phyloP scores from a whole-genome alignment of 2,329 filamentous ascomycete genomes.

The Teratosphaeria epicoccoides region DNA sequence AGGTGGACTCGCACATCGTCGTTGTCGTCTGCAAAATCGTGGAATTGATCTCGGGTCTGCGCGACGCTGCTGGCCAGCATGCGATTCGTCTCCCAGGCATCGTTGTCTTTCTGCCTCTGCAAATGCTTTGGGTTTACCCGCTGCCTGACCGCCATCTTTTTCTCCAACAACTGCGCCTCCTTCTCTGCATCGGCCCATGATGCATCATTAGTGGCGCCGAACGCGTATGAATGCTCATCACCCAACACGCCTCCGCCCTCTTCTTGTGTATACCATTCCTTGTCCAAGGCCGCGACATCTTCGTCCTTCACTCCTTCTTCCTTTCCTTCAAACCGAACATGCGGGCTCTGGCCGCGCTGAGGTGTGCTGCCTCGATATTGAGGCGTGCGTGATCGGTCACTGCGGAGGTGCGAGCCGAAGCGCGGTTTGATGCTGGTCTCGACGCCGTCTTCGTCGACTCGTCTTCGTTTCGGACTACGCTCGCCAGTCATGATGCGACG shows the following conservation, averaged over 20 bases:
- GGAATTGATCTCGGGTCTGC: constrained; percentile 65
- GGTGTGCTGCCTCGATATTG: constrained; percentile 18
- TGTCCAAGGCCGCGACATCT: constrained; percentile 66
- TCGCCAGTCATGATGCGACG: constrained; percentile 6
- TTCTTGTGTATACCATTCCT: constrained; percentile 87
- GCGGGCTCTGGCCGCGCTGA: constrained; percentile 30
- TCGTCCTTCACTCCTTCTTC: constrained; percentile 52
- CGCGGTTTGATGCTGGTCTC: constrained; percentile 33
- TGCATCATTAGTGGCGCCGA: constrained; percentile 58
- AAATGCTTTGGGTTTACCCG: constrained; percentile 55
- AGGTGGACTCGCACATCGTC: constrained; percentile 83
- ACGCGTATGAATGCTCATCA: constrained; percentile 87
- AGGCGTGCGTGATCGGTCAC: constrained; percentile 11
- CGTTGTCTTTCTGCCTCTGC: constrained; percentile 86
- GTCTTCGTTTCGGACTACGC: constrained; percentile 54
- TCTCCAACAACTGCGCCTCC: constrained; percentile 65
- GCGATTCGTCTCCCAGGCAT: constrained; percentile 97
- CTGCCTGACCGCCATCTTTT: constrained; percentile 49
- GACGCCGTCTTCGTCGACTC: constrained; percentile 48
- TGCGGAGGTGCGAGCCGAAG: constrained; percentile 33
- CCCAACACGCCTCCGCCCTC: constrained; percentile 73
- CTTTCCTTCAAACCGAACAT: constrained; percentile 50
- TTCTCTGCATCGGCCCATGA: constrained; percentile 65
- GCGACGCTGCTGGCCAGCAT: constrained; percentile 96
- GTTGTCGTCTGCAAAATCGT: constrained; percentile 75